Evolutionary conservation across 768 basidiomycete genomes (phyloP), one percentile per base, ranked within the genome.

Genomic region (Naematelia aurantialba): DNA sequence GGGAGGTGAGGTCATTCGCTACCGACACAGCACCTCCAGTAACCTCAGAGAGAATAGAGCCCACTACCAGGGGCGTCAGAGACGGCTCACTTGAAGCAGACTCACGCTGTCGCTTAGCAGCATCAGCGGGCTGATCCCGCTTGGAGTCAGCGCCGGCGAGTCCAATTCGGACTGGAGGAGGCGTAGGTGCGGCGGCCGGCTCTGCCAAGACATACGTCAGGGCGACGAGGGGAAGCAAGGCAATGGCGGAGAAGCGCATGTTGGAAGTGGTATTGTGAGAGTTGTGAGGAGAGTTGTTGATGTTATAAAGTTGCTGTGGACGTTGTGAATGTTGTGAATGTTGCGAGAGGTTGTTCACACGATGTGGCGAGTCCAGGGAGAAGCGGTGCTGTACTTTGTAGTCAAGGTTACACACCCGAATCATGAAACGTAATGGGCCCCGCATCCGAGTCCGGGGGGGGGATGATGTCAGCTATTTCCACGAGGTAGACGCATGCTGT

Each of bases 1-100:
- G 51, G 0, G 63, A 58, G 19, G 63, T 65, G 4, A 45, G 56
- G 8, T 56, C 59, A 10, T 39, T 47, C 46, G 48, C n/a, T n/a
- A 42, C 56, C 2, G 58, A 60, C 17, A 45, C 49, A 13, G 58
- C 58, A n/a, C 52, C 52, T 10, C 21, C 25, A 17, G 52, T 52
- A 25, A 29, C 52, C 12, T 52, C 52, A 14, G 52, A 52, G 29
- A 52, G 30, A 5, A 52, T 31, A 29, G 52, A 52, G 5, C 52
- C 52, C 22, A 45, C 55, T 46, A 22, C 34, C 42, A 1, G 47
- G 25, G 24, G 50, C 30, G 31, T 26, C 22, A 11, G 56, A 48
- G 12, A 44, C 47, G 21, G 50, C 47, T 57, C 22, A 42, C 13
- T 47, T 42, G 4, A 29, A 4, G 3, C 29, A 19, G 44, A 29